Base-by-base conservation (phyloP, 176 grass and related monocot genomes). In the Triticum aestivum region DNA sequence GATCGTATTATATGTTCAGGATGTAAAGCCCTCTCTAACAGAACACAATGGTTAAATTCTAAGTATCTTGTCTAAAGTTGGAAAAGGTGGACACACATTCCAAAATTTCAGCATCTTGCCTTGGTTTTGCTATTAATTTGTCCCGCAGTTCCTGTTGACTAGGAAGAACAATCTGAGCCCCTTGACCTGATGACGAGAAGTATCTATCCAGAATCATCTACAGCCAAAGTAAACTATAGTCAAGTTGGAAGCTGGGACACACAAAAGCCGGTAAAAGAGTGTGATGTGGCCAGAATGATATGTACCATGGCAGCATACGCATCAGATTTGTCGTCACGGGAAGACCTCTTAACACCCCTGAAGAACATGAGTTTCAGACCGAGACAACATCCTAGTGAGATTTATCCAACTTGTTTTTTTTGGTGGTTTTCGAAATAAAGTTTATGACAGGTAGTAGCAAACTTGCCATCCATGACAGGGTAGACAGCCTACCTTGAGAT, bases 121-220 rank as follows among this genome's bases (percentile, higher is more conserved):
- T 44, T 69, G 51, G 78, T 73, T 26, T 44, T 66, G 21, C 42
- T 52, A 78, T 61, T 69, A 98, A 71, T 65, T 94, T 98, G 26
- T 89, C 75, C 37, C 89, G 86, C 18, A 98, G 68, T 79, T 95
- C 88, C 58, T 51, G 35, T 80, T 92, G 89, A 23, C 84, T 96
- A 27, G 93, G 96, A 84, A 98, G 91, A 82, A 96, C 92, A 63
- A 96, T 86, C 78, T 91, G 89, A 82, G 89, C 90, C 29, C 45
- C 88, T 82, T 73, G 65, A 86, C 96, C 93, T 8, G 84, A 88
- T 61, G 88, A 90, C 2, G 62, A 87, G 84, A 98, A 95, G 47
- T 95, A 92, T 87, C 93, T 94, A 88, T 89, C 90, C 65, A 98
- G 69, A 42, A 98, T 87, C 84, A 98, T 98, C 96, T 98, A n/a